These are phyloP conservation scores for Epichloe uncinata DNA, from an alignment of 2,329 filamentous ascomycete species.

Conservation along the genomic window DNA sequence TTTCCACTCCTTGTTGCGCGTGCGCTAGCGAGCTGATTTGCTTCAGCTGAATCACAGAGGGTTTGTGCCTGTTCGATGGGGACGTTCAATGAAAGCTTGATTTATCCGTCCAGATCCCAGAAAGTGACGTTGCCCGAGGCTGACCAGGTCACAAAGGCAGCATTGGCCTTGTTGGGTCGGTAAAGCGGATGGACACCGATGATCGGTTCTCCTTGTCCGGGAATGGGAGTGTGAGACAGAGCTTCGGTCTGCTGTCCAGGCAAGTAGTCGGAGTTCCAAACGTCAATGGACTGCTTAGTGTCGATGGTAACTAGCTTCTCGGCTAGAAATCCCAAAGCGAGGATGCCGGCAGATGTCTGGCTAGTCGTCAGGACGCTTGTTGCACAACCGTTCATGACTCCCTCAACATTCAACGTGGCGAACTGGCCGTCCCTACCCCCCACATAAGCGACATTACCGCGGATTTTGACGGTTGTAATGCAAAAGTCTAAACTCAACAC, in stretches of 20 bases:
- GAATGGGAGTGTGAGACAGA: constrained; percentile 39
- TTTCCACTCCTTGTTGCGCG: constrained; percentile 47
- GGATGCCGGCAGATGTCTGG: constrained; percentile 32
- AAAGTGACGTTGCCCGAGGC: constrained; percentile 66
- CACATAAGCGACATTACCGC: constrained; percentile 48
- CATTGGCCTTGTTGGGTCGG: constrained; percentile 43
- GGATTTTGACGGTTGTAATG: constrained; percentile 53
- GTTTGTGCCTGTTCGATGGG: constrained; percentile 50
- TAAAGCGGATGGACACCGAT: constrained; percentile 59
- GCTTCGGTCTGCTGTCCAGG: constrained; percentile 26
- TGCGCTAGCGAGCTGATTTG: constrained; percentile 48
- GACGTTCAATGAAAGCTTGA: constrained; percentile 50
- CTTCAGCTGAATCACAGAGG: constrained; percentile 36
- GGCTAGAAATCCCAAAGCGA: constrained; percentile 55
- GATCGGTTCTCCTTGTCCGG: constrained; percentile 51
- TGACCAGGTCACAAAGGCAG: constrained; percentile 84
- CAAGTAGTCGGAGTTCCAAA: constrained; percentile 38
- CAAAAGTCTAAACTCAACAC: constrained; percentile 54
- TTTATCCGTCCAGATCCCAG: constrained; percentile 64
- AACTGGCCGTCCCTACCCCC: constrained; percentile 56
- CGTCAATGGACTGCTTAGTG: constrained; percentile 58
- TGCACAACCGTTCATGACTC: constrained; percentile 29
- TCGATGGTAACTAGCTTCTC: constrained; percentile 64
- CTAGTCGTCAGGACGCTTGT: constrained; percentile 26
- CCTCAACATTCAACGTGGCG: constrained; percentile 36